Base-by-base conservation (phyloP, 2,329 filamentous ascomycete genomes). In the Falciphora oryzae region DNA sequence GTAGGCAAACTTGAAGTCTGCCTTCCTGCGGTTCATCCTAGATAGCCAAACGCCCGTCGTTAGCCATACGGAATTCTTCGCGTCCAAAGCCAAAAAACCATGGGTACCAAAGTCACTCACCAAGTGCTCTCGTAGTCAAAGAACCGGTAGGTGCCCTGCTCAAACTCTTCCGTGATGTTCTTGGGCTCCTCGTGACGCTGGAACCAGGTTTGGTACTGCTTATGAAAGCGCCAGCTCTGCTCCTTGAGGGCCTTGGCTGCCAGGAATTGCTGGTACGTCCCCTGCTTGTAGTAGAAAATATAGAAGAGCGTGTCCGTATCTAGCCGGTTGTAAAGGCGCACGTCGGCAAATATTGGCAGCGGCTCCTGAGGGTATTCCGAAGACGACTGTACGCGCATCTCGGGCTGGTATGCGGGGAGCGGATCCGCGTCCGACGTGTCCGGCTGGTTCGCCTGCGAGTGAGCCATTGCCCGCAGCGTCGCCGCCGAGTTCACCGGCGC, bases 151-250 rank as follows among this genome's bases (percentile, higher is more conserved):
- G 95, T 99, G 68, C 95, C 95, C 78, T 99, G 95, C 79, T 99
- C 95, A 74, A 92, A 98, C 78, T 99, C 95, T 77, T 99, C 95
- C 0, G 95, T 98, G 73, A 99, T 99, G 71, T 89, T 93, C 82
- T 99, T 99, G 25, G 95, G 95, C 80, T 99, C 95, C 74, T 99
- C 95, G 70, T 99, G 95, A 63, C 95, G 86, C 77, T 99, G 95
- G 74, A 99, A 99, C 95, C 95, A 99, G 1, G 95, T 99, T 77
- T 97, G 95, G 75, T 99, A 99, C 77, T 98, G 95, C 82, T 99
- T 99, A 80, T 99, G 95, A 76, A 99, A 99, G 65, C 95, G 86
- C 95, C 95, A 99, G 77, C 93, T 97, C 77, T 99, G 95, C 69
- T 94, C 91, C 79, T 99, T 99, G 63, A 99, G 81, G n/a, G 95